Evolutionary conservation across 2,329 filamentous ascomycete genomes (phyloP), one percentile per base, ranked within the genome.

Genomic region (Fusarium sp.): DNA sequence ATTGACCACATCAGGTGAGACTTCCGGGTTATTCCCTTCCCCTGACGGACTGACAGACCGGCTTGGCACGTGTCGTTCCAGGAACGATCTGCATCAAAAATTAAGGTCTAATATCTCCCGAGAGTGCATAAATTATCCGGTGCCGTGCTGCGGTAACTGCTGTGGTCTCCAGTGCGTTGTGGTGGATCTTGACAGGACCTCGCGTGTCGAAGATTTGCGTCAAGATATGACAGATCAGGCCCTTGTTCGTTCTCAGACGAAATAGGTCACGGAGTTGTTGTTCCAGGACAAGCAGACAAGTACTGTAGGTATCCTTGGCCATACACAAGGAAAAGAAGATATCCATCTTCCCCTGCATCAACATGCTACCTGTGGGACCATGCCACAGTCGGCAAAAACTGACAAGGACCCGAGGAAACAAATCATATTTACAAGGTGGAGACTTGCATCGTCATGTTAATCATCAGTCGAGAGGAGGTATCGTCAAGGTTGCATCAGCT

Each of bases 401-500:
- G 19, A 19, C 19, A 19, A 19, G 19, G 19, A 19, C 19, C 19
- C 19, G 19, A 19, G 19, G 19, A 19, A 19, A 19, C 19, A 19
- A 19, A 19, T 19, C 19, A 19, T 19, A 19, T 19, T 19, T 19
- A 19, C 19, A 19, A 19, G 19, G 19, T 19, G 19, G 19, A 19
- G 19, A 19, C 19, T 19, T 3, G 19, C 3, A 19, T 19, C 19
- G 19, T 19, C 19, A 19, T 19, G 19, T 19, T 19, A 19, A 54
- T 54, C 51, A 49, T 19, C 51, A 54, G 44, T 36, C 42, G 28
- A 19, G 12, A 48, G 43, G 51, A 48, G 35, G 19, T 19, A 41
- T 42, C 25, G 22, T 32, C 32, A 15, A 31, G 22, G 44, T 58
- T 32, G 11, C 61, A 51, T 65, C 40, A 26, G 15, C 56, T 60